Base-by-base conservation (phyloP, 1,139 yeast genomes). In the Hansenula sp. region DNA sequence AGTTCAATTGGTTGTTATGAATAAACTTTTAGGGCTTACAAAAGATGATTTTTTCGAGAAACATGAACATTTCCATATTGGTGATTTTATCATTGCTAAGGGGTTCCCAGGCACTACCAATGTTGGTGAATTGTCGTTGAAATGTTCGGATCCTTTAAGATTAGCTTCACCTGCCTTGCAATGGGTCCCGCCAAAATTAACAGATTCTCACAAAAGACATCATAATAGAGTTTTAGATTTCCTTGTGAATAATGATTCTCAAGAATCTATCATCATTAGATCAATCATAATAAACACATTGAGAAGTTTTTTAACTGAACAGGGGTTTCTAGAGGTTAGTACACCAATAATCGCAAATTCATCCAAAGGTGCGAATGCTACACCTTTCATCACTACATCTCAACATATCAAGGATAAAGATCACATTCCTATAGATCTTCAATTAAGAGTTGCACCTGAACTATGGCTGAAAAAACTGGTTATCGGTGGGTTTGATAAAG, bases 361-460 rank as follows among this genome's bases (percentile, higher is more conserved):
- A 36, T 75, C 90, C 1, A 88, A 94, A 7, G 98, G 98, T 2
- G 98, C 99, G 1, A 81, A 83, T 54, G 98, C 98, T 0, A 76
- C 76, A 19, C 96, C 98, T 0, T 93, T 93, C 54, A 57, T 59
- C 1, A 88, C 97, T 0, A 43, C 55, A 0, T 72, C 83, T 28
- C 67, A 65, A n/a, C 78, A 77, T 27, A 55, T 81, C 33, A 70
- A 71, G 28, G 61, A 62, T 17, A 55, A 59, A 2, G 59, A 62
- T 15, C 44, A 41, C 8, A 51, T 55, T 3, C 57, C 51, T 4
- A 40, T 59, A 0, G 67, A 67, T 11, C 63, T 90, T 10, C 82
- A 79, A 48, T 65, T 93, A 44, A 68, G 99, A 38, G 93, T 93
- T 4, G 97, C 99, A 0, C 98, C 99, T 0, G 99, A 93, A 60